Evolutionary conservation across 352 stramenopile genomes (phyloP), one percentile per base, ranked within the genome.

Genomic region (Phytophthora pini): DNA sequence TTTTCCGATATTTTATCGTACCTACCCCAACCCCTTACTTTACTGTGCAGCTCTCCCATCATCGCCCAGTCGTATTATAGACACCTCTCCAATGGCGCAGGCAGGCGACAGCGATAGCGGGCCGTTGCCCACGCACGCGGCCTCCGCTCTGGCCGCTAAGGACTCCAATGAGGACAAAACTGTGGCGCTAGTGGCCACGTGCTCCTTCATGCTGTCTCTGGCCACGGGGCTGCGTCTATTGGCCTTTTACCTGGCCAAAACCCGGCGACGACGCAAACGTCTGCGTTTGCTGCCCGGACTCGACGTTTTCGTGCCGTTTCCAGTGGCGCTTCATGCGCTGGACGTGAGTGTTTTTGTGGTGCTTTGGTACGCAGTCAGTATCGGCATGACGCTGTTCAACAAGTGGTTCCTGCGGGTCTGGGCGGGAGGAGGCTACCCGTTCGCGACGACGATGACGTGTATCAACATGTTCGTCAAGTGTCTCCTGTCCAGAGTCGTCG

Each of bases 321-420:
- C 63, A 58, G 65, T 75, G 61, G 63, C 55, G 40, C 29, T 86
- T 22, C 77, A 90, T 49, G 77, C 82, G 22, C 65, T 93, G 22
- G 85, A 92, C 56, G 80, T 93, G 29, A 88, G 77, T 56, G 72
- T 90, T 0, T 90, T 82, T 50, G 73, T 93, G 29, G 77, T 93
- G 47, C 74, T 89, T 20, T 93, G 85, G 85, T 93, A 92, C 58
- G 81, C 72, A n/a, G 86, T 94, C 47, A 92, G 83, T 57, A 94
- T 94, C 65, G 81, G 80, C 57, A 92, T 94, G 83, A 94, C 86
- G 72, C 78, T 92, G 15, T 92, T 94, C 55, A 90, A 91, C 73
- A 92, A 92, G 65, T 92, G 83, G 86, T 92, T 94, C 41, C 45
- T 94, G 39, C 78, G 83, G 24, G 83, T 90, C 26, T 94, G 80